Conservation (phyloP, 192 early-diverging fungal genomes). For the Bifiguratus adelaidae region DNA sequence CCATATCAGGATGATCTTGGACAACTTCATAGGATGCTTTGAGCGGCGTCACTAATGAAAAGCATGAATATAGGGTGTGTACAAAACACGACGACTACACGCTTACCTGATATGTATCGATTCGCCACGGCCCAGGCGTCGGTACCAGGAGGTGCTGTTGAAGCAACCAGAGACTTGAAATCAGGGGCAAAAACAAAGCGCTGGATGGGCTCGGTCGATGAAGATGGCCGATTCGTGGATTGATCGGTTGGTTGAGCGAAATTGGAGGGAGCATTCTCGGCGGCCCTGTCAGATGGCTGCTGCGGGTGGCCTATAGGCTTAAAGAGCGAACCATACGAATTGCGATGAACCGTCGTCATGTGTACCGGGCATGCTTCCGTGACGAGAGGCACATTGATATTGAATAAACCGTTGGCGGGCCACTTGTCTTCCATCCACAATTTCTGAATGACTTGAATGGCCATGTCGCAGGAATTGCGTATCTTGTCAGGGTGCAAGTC, state of each 20-base stretch:
- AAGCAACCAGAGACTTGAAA: neutral
- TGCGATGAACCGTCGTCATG: conserved; percentile 8
- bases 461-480: conserved; percentile 13
- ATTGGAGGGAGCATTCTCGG: too few species aligned
- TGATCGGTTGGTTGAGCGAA: too few species aligned
- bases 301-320: too few species aligned
- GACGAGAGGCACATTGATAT: conserved; percentile 30
- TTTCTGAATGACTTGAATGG: conserved; percentile 12
- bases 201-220: too few species aligned
- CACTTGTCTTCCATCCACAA: conserved; percentile 11
- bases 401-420: conserved; percentile 19
- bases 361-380: conserved; percentile 10
- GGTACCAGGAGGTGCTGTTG: conserved; percentile 2
- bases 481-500: neutral
- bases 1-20: too few species aligned
- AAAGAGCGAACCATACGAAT: conserved; percentile 11
- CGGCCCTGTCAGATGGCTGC: too few species aligned
- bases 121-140: conserved; percentile 10
- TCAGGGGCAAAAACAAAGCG: conserved; percentile 13
- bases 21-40: neutral
- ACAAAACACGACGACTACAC: neutral
- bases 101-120: conserved; percentile 13
- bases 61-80: neutral
- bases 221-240: too few species aligned
- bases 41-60: neutral